phyloP scores from a whole-genome alignment of 768 basidiomycete genomes.

The Russula griseocarnosa region DNA sequence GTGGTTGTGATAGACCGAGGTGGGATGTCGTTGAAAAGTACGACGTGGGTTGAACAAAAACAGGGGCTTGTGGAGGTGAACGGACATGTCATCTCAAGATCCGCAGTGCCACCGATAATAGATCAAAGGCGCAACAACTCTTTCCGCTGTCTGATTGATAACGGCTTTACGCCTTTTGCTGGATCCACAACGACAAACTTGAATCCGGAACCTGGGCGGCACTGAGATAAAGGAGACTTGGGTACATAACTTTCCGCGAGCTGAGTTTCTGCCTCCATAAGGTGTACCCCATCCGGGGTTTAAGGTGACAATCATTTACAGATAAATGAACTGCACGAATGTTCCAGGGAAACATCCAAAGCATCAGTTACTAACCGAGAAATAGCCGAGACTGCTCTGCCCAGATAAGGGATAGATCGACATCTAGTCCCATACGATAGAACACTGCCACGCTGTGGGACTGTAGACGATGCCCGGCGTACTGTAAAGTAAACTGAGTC shows the following conservation, averaged over 20 bases:
- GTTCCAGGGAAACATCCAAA: constrained; percentile 16
- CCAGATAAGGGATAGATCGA: constrained; percentile 15
- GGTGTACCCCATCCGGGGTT: not conserved
- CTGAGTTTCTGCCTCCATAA: not conserved
- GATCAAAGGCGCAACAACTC: not conserved
- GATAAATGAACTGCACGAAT: constrained; percentile 18
- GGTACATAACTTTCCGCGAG: constrained; percentile 8
- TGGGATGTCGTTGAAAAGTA: not conserved
- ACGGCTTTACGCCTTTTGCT: not conserved
- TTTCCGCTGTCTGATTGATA: not conserved
- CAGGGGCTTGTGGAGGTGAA: not conserved
- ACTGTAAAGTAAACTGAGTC: constrained; percentile 13
- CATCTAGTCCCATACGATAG: not conserved
- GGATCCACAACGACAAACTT: not conserved
- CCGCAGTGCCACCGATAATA: constrained; percentile 7
- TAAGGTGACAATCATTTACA: constrained; percentile 12
- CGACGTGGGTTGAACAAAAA: not conserved
- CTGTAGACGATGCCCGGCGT: not conserved
- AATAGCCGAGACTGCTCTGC: constrained; percentile 14
- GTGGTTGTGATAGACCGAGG: not conserved
- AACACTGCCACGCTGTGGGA: not conserved
- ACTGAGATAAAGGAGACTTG: not conserved
- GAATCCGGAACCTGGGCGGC: not conserved
- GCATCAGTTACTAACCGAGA: constrained; percentile 20
- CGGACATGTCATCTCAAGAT: constrained; percentile 5